These are phyloP conservation scores for Lentinula novae-zelandiae DNA, from an alignment of 1,284 basidiomycete genomes.

Conservation along the genomic window DNA sequence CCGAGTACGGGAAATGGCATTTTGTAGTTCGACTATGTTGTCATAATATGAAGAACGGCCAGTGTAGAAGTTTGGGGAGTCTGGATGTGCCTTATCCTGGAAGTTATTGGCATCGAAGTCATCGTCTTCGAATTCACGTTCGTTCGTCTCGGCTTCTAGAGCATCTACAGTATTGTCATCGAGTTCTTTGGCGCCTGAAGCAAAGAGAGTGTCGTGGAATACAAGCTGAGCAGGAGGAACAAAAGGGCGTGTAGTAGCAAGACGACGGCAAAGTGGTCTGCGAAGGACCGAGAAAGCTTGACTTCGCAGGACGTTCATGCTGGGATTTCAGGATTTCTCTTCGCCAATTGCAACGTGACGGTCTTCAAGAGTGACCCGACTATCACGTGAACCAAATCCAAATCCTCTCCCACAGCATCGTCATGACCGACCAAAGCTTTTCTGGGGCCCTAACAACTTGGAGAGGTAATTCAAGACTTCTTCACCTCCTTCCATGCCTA, in stretches of 20 bases:
- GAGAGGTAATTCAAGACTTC: conserved; percentile 56
- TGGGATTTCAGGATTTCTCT: neutral
- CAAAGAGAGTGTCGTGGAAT: conserved; percentile 6
- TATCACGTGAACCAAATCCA: conserved; percentile 22
- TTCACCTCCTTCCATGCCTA: neutral
- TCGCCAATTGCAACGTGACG: no score
- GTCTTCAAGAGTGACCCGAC: neutral
- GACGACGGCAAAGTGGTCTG: conserved; percentile 15
- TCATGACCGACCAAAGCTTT: conserved; percentile 67
- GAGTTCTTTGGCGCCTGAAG: conserved; percentile 11
- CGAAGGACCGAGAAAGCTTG: conserved; percentile 17
- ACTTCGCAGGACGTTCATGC: conserved; percentile 29
- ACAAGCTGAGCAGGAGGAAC: conserved; percentile 28
- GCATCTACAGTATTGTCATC: neutral
- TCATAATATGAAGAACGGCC: conserved; percentile 79
- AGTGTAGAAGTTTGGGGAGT: conserved; percentile 84
- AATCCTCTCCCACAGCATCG: neutral
- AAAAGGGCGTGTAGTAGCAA: conserved; percentile 23
- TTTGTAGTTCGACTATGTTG: conserved; percentile 66
- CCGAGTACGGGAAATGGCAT: conserved; percentile 57
- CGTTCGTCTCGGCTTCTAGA: neutral
- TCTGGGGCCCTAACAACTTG: conserved; percentile 83
- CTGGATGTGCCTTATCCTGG: conserved; percentile 30
- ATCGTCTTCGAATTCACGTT: conserved; percentile 13
- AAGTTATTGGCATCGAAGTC: conserved; percentile 5